These are phyloP conservation scores for Mycosphaerella sp. DNA, from an alignment of 2,329 filamentous ascomycete species.

Conservation along the genomic window DNA sequence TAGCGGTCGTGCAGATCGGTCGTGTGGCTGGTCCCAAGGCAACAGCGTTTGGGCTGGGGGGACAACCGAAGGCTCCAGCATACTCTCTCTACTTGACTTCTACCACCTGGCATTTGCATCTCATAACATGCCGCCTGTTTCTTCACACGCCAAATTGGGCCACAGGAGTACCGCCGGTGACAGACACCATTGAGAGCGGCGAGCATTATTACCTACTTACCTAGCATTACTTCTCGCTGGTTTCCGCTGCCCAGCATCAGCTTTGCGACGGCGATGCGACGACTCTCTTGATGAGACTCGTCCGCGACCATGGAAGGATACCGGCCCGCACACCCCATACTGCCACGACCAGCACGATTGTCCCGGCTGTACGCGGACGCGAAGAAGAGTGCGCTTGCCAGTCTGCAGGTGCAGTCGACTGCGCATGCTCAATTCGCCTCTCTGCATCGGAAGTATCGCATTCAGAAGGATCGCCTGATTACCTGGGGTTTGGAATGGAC, in stretches of 20 bases:
- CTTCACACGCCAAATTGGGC: neutral
- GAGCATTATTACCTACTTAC: too few relatives aligned
- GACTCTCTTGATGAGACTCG: too few relatives aligned
- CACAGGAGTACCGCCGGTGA: too few relatives aligned
- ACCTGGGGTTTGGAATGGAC: slow-evolving; percentile 77
- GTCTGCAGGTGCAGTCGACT: slow-evolving; percentile 52
- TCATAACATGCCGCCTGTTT: neutral
- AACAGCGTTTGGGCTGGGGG: slow-evolving; percentile 7
- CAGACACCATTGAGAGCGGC: too few relatives aligned
- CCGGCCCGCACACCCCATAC: slow-evolving; percentile 9
- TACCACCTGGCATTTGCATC: neutral
- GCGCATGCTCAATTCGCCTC: slow-evolving; percentile 61
- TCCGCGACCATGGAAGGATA: slow-evolving; percentile 4
- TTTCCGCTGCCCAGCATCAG: too few relatives aligned
- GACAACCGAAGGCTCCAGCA: slow-evolving; percentile 8
- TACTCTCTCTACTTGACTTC: neutral
- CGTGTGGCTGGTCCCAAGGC: slow-evolving; percentile 10
- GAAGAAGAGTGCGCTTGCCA: slow-evolving; percentile 60
- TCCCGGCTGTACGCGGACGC: slow-evolving; percentile 74
- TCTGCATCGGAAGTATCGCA: slow-evolving; percentile 68
- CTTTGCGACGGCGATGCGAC: too few relatives aligned
- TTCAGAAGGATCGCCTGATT: slow-evolving; percentile 71
- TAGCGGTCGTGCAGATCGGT: neutral
- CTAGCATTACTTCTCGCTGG: too few relatives aligned
- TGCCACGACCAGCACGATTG: slow-evolving; percentile 36